Conservation (phyloP, 805 yeast species). For the Suhomyces sp. region DNA sequence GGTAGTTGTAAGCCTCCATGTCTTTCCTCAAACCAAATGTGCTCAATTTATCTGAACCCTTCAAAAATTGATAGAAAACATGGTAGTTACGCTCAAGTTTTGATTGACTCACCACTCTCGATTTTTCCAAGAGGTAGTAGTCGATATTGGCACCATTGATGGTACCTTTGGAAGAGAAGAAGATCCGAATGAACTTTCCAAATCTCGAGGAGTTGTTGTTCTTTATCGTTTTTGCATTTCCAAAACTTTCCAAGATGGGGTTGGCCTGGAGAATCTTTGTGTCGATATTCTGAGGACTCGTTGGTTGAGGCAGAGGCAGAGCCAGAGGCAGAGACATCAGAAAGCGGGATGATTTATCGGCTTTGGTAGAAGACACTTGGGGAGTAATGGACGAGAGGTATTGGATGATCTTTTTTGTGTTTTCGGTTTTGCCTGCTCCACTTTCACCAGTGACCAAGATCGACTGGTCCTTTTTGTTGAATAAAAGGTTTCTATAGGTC, state of each 20-base stretch:
- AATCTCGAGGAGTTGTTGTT: conserved; percentile 95
- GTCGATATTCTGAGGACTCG: conserved; percentile 52
- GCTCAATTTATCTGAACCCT: conserved; percentile 58
- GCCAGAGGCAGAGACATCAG: conserved; percentile 3
- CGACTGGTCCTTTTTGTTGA: conserved; percentile 75
- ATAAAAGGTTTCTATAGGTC: conserved; percentile 74
- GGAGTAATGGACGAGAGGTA: conserved; percentile 76
- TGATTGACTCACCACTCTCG: conserved; percentile 82
- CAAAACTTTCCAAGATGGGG: conserved; percentile 94
- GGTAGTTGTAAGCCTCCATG: conserved; percentile 49
- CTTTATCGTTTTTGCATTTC: conserved; percentile 93
- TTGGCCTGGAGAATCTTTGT: conserved; percentile 87
- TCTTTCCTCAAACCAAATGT: conserved; percentile 45
- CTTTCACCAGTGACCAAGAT: conserved; percentile 98
- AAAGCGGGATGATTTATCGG: no score
- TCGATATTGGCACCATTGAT: conserved; percentile 90
- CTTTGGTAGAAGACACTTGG: neutral
- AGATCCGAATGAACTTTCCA: conserved; percentile 92
- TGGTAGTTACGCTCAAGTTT: conserved; percentile 86
- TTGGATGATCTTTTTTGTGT: conserved; percentile 91
- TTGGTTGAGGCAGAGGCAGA: conserved; percentile 9
- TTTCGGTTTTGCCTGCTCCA: conserved; percentile 99
- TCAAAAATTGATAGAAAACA: conserved; percentile 81
- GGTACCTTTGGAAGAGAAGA: conserved; percentile 59
- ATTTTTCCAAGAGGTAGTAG: conserved; percentile 91